Evolutionary conservation across 495 filamentous ascomycete genomes (phyloP), one percentile per base, ranked within the genome.

Genomic region (Chaetomium tenue): DNA sequence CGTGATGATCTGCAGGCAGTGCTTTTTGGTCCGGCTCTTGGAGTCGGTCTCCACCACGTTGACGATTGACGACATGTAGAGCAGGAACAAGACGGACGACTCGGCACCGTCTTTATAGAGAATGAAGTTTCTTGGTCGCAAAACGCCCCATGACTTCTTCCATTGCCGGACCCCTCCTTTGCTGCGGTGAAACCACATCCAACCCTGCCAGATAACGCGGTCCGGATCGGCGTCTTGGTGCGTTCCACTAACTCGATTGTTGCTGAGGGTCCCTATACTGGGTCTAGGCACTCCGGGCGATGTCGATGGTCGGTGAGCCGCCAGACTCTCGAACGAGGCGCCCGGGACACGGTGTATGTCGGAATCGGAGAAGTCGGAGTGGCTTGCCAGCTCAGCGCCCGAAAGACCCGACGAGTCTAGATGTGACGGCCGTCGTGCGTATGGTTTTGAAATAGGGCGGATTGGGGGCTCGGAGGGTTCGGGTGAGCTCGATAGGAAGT

Each of bases 61-160:
- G 71, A 98, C 89, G 63, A 98, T 87, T 47, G 84, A 87, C 7
- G 86, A 81, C 69, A 97, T 83, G 3, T 89, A 87, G 52, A 97
- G 80, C 69, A 98, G 88, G 59, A 92, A 88, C 63, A 89, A 78
- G 3, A 93, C 91, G 20, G 89, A 89, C 74, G 97, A 97, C 78
- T 98, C 94, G 75, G 86, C 75, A 37, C 95, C 92, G 69, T 93
- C 88, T 76, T 97, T 98, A 79, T 98, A 98, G 23, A 98, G 86
- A 8, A 91, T 90, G 54, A 98, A 76, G 59, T 91, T 91, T 64
- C 89, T 88, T 0, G 92, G 88, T 40, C 93, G 89, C n/a, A 98
- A 78, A 0, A 98, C 94, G 0, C 88, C 88, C 94, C 94, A 98
- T 39, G 91, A 81, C 66, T 90, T 89, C 80, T 96, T 97, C 94